Conservation (phyloP, 352 stramenopile species). For the Elongisporangium undulatum region DNA sequence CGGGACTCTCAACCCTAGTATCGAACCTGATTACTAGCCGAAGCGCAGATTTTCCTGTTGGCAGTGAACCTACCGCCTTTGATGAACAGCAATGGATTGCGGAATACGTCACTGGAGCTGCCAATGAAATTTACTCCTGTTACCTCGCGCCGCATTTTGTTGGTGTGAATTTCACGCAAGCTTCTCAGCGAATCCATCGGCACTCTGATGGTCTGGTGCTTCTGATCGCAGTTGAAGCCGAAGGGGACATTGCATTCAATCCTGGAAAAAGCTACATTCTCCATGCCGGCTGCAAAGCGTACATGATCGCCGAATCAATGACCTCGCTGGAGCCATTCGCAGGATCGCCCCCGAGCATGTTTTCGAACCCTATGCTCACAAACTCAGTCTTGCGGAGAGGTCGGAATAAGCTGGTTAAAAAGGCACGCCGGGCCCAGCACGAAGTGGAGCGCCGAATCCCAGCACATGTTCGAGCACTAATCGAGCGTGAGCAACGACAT, state of each 20-base stretch:
- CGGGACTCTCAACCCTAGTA: constrained; percentile 74
- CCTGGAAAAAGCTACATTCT: constrained; percentile 60
- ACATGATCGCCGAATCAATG: constrained; percentile 75
- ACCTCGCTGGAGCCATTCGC: constrained; percentile 42
- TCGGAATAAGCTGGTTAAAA: constrained; percentile 37
- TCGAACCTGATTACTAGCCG: constrained; percentile 83
- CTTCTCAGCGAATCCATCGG: constrained; percentile 55
- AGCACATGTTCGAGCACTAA: constrained; percentile 51
- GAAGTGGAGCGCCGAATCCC: constrained; percentile 70
- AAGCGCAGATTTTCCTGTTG: constrained; percentile 30
- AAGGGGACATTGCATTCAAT: constrained; percentile 71
- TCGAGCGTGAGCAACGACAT: constrained; percentile 31
- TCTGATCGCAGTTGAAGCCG: constrained; percentile 64
- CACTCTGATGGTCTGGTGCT: constrained; percentile 72
- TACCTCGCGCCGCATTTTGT: constrained; percentile 46
- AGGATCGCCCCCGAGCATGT: constrained; percentile 9
- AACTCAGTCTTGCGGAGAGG: constrained; percentile 29
- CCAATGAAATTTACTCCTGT: constrained; percentile 83
- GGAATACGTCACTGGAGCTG: constrained; percentile 74
- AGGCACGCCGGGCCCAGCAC: constrained; percentile 61
- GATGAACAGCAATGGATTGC: constrained; percentile 45
- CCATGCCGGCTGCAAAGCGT: constrained; percentile 47
- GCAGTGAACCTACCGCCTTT: not conserved
- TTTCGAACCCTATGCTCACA: constrained; percentile 14
- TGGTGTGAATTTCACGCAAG: constrained; percentile 74